Percentiles rank a stretch among this genome's conserved stretches.
These are phyloP conservation scores for Blastobotrys serpentis DNA, from an alignment of 1,139 yeast species.

Conservation along the genomic window DNA sequence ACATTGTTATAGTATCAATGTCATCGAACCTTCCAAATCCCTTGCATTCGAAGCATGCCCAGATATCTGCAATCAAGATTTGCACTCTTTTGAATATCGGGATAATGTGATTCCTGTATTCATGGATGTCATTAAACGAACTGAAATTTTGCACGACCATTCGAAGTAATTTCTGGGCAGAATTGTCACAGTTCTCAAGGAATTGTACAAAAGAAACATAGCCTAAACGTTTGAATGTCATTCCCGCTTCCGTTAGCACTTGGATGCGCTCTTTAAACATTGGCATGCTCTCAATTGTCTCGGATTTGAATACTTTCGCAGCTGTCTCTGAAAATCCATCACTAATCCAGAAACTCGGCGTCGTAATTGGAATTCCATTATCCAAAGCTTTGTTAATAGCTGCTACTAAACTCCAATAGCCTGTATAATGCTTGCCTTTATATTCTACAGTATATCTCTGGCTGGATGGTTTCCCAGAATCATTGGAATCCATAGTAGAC, in stretches of 20 bases:
- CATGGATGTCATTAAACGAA: constrained; percentile 39
- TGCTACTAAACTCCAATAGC: constrained; percentile 47
- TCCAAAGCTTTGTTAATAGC: constrained; percentile 44
- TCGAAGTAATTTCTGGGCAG: constrained; percentile 38
- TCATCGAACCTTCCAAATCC: constrained; percentile 41
- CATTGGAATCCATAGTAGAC: constrained; percentile 40
- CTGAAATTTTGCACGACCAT: constrained; percentile 32
- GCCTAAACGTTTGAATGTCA: constrained; percentile 26
- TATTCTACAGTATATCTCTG: constrained; percentile 40
- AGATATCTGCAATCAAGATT: constrained; percentile 43
- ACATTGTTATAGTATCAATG: constrained; percentile 45
- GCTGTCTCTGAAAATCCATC: constrained; percentile 31
- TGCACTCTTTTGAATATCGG: constrained; percentile 43
- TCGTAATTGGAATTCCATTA: constrained; percentile 41
- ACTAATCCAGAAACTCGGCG: constrained; percentile 39
- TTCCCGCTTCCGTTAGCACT: constrained; percentile 42
- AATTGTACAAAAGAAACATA: constrained; percentile 29
- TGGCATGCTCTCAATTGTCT: constrained; percentile 38
- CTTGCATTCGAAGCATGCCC: constrained; percentile 45
- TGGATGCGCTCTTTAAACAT: constrained; percentile 36
- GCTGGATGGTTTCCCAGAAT: constrained; percentile 35
- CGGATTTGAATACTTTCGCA: constrained; percentile 35
- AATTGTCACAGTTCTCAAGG: constrained; percentile 29
- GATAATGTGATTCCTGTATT: constrained; percentile 35
- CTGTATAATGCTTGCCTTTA: constrained; percentile 40